These are phyloP conservation scores for Wickerhamiella nectarea DNA, from an alignment of 805 yeast species.

Conservation along the genomic window DNA sequence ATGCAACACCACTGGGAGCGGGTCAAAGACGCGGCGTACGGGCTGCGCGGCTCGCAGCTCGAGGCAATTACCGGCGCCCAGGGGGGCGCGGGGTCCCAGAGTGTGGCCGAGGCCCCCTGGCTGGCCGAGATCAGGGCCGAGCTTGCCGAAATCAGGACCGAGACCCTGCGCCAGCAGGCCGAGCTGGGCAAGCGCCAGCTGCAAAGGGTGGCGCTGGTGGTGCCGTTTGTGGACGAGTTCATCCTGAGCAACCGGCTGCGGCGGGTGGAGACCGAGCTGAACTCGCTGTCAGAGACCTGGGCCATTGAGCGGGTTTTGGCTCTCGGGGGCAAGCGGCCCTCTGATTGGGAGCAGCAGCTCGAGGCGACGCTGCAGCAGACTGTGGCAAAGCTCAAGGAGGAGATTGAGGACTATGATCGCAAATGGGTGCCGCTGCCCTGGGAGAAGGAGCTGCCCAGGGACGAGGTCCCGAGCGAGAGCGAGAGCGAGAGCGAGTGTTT, in stretches of 20 bases:
- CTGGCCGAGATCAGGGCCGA: too few relatives aligned
- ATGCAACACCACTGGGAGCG: too few relatives aligned
- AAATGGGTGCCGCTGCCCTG: conserved; percentile 4
- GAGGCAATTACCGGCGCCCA: too few relatives aligned
- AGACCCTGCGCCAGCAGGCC: too few relatives aligned
- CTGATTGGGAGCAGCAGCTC: neutral
- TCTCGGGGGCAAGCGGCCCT: neutral
- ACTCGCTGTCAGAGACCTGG: neutral
- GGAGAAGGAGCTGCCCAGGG: neutral
- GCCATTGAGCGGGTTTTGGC: neutral
- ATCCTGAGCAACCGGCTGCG: neutral
- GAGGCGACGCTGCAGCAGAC: neutral
- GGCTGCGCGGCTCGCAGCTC: neutral
- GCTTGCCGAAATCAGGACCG: too few relatives aligned
- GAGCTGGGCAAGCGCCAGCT: too few relatives aligned
- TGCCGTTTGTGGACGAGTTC: neutral
- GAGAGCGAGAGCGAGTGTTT: neutral
- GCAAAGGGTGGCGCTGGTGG: neutral
- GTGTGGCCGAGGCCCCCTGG: neutral
- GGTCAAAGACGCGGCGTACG: too few relatives aligned
- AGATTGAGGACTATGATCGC: conserved; percentile 3
- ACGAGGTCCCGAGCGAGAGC: neutral
- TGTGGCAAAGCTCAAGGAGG: neutral
- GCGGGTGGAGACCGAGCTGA: neutral
- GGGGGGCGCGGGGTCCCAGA: too few relatives aligned